Conservation (phyloP, 176 grass and related monocot genomes). For the Metroxylon sagu region DNA sequence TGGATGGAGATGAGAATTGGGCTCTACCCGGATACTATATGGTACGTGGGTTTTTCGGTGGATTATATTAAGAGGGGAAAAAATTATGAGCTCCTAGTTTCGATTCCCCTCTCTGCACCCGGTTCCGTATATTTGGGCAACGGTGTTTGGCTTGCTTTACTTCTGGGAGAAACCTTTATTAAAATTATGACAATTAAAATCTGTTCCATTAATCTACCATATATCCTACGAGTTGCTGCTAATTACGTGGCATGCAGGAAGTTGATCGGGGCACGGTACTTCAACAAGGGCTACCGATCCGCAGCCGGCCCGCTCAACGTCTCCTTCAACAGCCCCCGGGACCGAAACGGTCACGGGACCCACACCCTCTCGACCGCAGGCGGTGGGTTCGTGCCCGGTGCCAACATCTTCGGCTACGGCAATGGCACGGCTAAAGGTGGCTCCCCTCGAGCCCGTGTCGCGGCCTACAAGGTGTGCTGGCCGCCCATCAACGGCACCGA, state of each 20-base stretch:
- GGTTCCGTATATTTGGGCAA: too few relatives aligned
- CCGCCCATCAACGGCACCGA: conserved; percentile 27
- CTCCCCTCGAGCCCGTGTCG: conserved; percentile 50
- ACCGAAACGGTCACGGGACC: conserved; percentile 49
- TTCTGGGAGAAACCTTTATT: too few relatives aligned
- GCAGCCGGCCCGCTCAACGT: conserved; percentile 1
- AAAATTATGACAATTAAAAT: too few relatives aligned
- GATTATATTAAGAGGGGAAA: too few relatives aligned
- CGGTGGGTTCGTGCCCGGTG: conserved; percentile 34
- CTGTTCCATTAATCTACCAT: too few relatives aligned
- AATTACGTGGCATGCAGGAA: conserved; percentile 27
- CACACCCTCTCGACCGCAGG: conserved; percentile 72
- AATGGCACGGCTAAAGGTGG: conserved; percentile 52
- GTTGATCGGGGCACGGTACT: conserved; percentile 74
- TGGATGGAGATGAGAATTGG: too few relatives aligned
- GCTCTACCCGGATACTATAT: too few relatives aligned
- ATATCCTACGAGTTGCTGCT: too few relatives aligned
- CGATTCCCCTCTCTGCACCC: too few relatives aligned
- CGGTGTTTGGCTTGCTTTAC: too few relatives aligned
- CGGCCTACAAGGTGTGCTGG: conserved; percentile 40
- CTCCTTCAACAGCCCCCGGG: conserved; percentile 38
- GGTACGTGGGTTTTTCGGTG: too few relatives aligned
- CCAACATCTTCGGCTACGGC: conserved; percentile 30
- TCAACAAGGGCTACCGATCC: conserved; percentile 46
- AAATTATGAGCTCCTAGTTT: too few relatives aligned